A percentile compares a stretch with the other conserved stretches of the same genome.
Evolutionary conservation across 2,329 filamentous ascomycete genomes (phyloP).

Genomic region (Cephalotrichum gorgonifer): DNA sequence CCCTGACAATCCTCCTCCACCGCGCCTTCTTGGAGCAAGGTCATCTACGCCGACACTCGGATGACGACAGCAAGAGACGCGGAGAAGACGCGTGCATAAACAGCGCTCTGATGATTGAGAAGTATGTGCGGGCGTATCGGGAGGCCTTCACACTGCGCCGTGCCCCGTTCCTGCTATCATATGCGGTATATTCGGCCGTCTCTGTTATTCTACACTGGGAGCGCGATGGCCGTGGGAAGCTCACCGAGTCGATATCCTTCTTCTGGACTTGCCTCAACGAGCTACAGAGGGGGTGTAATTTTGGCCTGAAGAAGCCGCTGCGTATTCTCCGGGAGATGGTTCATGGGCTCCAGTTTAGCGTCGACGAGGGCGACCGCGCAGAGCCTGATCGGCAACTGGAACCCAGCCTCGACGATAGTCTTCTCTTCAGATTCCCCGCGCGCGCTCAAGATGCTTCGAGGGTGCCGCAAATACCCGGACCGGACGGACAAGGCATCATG

Average conservation of each 20-base stretch:
- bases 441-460: slow-evolving; percentile 8
- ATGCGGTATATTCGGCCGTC: slow-evolving; percentile 26
- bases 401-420: slow-evolving; percentile 18
- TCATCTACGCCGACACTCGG: slow-evolving; percentile 17
- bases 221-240: slow-evolving; percentile 17
- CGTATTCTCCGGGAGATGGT: slow-evolving; percentile 22
- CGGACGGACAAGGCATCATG: too few relatives aligned
- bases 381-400: not conserved
- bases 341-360: slow-evolving; percentile 17
- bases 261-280: slow-evolving; percentile 25
- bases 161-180: slow-evolving; percentile 29
- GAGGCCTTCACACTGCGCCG: slow-evolving; percentile 25
- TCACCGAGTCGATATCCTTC: slow-evolving; percentile 22
- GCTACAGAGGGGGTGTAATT: slow-evolving; percentile 22
- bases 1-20: slow-evolving; percentile 31
- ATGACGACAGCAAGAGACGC: slow-evolving; percentile 13
- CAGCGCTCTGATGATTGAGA: slow-evolving; percentile 24
- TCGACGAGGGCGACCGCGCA: slow-evolving; percentile 14
- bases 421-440: slow-evolving; percentile 18
- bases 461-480: too few relatives aligned
- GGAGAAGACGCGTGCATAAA: slow-evolving; percentile 18
- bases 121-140: slow-evolving; percentile 24
- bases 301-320: slow-evolving; percentile 24
- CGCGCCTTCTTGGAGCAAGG: slow-evolving; percentile 29
- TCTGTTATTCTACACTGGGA: slow-evolving; percentile 20